Percentiles rank a stretch among this genome's conserved stretches.
phyloP scores from a whole-genome alignment of 2,329 filamentous ascomycete genomes.

The Xylaria sp. region DNA sequence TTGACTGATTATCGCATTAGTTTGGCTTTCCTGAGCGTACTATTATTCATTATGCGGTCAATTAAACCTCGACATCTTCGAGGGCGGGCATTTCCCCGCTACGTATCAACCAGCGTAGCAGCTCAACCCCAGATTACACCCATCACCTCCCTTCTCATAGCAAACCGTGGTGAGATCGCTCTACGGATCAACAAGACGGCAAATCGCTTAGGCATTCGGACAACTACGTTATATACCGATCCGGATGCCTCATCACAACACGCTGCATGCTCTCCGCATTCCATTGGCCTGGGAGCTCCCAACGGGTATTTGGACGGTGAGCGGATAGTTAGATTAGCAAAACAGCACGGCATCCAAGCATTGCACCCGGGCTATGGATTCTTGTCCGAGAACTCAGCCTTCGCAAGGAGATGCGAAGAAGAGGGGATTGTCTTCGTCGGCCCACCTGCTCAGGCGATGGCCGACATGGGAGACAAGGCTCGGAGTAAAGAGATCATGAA shows the following conservation, averaged over 20 bases:
- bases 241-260: constrained; percentile 90
- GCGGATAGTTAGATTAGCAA: constrained; percentile 88
- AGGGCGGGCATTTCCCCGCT: constrained; percentile 57
- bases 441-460: constrained; percentile 81
- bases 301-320: constrained; percentile 94
- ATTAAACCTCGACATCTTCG: constrained; percentile 62
- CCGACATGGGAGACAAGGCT: constrained; percentile 75
- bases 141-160: constrained; percentile 87
- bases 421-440: constrained; percentile 95
- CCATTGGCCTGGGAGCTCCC: constrained; percentile 83
- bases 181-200: constrained; percentile 92
- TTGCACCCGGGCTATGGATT: constrained; percentile 98
- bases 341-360: constrained; percentile 85
- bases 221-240: constrained; percentile 94
- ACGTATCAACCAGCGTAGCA: constrained; percentile 49
- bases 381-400: constrained; percentile 90
- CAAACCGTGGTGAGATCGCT: constrained; percentile 96
- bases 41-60: constrained; percentile 60
- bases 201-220: constrained; percentile 85
- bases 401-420: constrained; percentile 87
- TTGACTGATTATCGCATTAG: constrained; percentile 10
- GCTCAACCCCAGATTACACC: constrained; percentile 55
- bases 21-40: constrained; percentile 9
- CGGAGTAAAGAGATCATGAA: constrained; percentile 95
- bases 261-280: constrained; percentile 83